Base-by-base conservation (phyloP, 1,284 basidiomycete species). In the Thelephora terrestris region DNA sequence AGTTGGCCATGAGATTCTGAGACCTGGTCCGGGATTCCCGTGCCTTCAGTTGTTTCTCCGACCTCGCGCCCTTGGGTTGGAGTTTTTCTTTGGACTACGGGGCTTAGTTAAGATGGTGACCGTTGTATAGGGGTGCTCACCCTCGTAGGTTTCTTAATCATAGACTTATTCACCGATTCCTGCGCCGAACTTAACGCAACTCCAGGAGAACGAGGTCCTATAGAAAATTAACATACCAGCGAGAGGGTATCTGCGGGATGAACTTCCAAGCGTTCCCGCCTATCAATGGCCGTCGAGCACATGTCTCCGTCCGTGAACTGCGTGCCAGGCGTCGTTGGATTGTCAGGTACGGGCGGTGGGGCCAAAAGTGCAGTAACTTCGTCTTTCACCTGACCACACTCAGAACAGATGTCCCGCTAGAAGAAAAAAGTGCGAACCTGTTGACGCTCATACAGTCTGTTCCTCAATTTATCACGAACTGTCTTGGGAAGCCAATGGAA, bases 1-100 rank as follows among this genome's bases (percentile, higher is more conserved):
- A 90, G 57, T 66, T 83, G 2, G 77, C 74, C 78, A 90, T 79
- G 6, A 86, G 66, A 1, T 78, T 80, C n/a, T 80, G 76, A 1
- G 85, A 84, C 61, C 77, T 86, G 43, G 76, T 73, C 47, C 82
- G 77, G 1, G 78, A 74, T 53, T 84, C 80, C 47, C 78, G 76
- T 50, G 75, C 75, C 61, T 79, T 87, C 66, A 77, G 79, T 57
- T 88, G 81, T 58, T 74, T 78, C 57, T 82, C 79, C 1, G 63
- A 69, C 58, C 76, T 85, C 2, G 78, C 80, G 0, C 67, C 71
- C 56, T 77, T 84, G 64, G 76, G 83, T 56, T 81, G 81, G 36
- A 71, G 67, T 50, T 71, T 75, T 47, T 82, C 79, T 58, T 79
- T 84, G 51, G 82, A 78, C 82, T 88, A 50, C 2, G 16, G 21